A percentile compares a stretch with the other conserved stretches of the same genome.
These are phyloP conservation scores for Oxytropis ochrocephala DNA, from an alignment of 306 rosid genomes.

Conservation along the genomic window DNA sequence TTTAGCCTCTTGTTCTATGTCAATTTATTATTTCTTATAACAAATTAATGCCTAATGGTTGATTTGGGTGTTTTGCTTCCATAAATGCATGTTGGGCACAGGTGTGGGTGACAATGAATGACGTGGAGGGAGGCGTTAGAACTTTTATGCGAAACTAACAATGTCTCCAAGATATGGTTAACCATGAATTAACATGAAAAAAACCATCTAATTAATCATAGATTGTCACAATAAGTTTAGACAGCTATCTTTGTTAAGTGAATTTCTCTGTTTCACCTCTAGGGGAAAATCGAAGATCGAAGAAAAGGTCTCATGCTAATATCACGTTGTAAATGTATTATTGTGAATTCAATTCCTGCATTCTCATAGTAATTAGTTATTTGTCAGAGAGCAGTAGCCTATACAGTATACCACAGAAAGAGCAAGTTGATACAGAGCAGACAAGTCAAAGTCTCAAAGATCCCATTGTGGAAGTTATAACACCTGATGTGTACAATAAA, in stretches of 20 bases:
- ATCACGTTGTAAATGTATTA: constrained; percentile 12
- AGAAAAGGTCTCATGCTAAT: constrained; percentile 4
- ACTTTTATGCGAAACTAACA: background rate
- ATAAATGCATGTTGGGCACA: background rate
- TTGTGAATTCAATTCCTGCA: constrained; percentile 16
- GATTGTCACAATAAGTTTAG: background rate
- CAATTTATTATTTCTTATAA: background rate
- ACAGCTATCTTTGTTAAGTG: background rate
- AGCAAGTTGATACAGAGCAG: constrained; percentile 58
- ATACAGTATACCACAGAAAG: constrained; percentile 54
- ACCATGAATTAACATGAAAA: background rate
- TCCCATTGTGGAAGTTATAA: constrained; percentile 81
- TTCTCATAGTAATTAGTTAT: constrained; percentile 45
- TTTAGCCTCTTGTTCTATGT: background rate
- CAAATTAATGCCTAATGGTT: background rate
- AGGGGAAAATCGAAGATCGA: constrained; percentile 3
- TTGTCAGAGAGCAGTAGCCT: constrained; percentile 70
- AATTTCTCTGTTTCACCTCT: background rate
- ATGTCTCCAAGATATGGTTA: background rate
- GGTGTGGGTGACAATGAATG: constrained; percentile 3
- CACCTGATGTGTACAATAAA: constrained; percentile 82
- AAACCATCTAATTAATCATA: background rate
- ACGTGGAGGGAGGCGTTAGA: background rate
- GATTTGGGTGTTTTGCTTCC: background rate
- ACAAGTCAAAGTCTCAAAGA: constrained; percentile 57